phyloP scores from a whole-genome alignment of 306 rosid genomes.

The Mucuna pruriens region DNA sequence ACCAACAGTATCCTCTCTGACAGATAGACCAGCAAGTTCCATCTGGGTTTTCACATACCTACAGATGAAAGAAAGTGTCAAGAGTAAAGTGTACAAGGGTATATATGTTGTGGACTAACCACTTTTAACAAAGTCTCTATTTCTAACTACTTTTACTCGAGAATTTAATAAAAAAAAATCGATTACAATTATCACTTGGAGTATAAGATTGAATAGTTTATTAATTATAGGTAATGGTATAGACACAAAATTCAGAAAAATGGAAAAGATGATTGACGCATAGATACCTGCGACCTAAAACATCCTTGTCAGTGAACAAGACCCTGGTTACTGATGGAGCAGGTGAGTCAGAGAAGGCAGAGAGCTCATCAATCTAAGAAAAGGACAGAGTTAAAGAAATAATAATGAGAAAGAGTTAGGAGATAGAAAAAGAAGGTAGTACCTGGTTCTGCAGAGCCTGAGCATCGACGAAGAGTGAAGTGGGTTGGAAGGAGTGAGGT shows the following conservation, averaged over 20 bases:
- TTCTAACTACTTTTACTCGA: too few species aligned
- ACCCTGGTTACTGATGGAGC: conserved; percentile 94
- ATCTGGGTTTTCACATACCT: conserved; percentile 84
- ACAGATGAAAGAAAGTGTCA: conserved; percentile 42
- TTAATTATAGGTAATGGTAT: not conserved
- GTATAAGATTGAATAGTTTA: conserved; percentile 14
- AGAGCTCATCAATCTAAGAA: conserved; percentile 82
- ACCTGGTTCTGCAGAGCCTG: conserved; percentile 83
- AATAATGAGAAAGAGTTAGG: too few species aligned
- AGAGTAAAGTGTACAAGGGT: conserved; percentile 30
- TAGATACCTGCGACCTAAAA: conserved; percentile 74
- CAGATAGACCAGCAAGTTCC: conserved; percentile 83
- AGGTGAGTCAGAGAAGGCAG: conserved; percentile 80
- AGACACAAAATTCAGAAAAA: conserved; percentile 5
- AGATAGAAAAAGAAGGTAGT: too few species aligned
- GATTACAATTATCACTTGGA: too few species aligned
- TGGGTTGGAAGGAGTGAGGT: conserved; percentile 47
- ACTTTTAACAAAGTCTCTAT: too few species aligned
- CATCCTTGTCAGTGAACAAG: conserved; percentile 84
- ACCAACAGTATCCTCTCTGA: conserved; percentile 95
- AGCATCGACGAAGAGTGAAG: conserved; percentile 65
- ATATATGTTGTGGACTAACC: too few species aligned
- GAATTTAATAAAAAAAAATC: too few species aligned
- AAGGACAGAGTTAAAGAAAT: not conserved
- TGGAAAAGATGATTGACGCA: not conserved